phyloP scores from a whole-genome alignment of 768 basidiomycete genomes.

The Lactarius evosmus region DNA sequence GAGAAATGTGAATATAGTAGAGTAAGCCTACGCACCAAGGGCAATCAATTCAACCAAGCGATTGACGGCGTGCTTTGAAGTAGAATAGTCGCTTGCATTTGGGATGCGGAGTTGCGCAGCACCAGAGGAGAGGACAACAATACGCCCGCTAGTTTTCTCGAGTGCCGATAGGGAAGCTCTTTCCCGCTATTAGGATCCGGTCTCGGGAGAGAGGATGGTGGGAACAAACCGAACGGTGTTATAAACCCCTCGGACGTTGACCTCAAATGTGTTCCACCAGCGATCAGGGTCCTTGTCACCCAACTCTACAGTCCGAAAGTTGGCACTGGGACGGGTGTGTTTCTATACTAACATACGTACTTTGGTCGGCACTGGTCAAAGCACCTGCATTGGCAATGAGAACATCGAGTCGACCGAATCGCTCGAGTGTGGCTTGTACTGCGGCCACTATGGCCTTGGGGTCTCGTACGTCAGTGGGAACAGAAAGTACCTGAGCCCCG shows the following conservation, averaged over 20 bases:
- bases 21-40: slow-evolving; percentile 7
- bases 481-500: slow-evolving; percentile 7
- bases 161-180: slow-evolving; percentile 9
- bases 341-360: not conserved
- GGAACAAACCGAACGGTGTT: slow-evolving; percentile 28
- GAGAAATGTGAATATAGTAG: too few species aligned
- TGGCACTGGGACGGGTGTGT: not conserved
- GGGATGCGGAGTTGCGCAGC: slow-evolving; percentile 7
- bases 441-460: not conserved
- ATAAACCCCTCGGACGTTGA: too few species aligned
- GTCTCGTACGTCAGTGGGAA: too few species aligned
- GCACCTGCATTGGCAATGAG: too few species aligned
- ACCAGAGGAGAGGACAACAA: slow-evolving; percentile 10
- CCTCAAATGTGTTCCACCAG: too few species aligned
- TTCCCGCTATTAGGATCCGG: not conserved
- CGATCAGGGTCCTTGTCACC: slow-evolving; percentile 28
- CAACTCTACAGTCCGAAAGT: slow-evolving; percentile 17
- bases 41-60: slow-evolving; percentile 15
- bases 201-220: not conserved
- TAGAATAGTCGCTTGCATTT: slow-evolving; percentile 8
- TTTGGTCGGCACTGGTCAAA: too few species aligned
- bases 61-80: slow-evolving; percentile 15
- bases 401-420: too few species aligned
- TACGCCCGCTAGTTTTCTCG: slow-evolving; percentile 6
- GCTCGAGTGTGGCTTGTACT: too few species aligned